These are phyloP conservation scores for Nicotiana attenuata DNA, from an alignment of 257 asterid species.

Conservation along the genomic window DNA sequence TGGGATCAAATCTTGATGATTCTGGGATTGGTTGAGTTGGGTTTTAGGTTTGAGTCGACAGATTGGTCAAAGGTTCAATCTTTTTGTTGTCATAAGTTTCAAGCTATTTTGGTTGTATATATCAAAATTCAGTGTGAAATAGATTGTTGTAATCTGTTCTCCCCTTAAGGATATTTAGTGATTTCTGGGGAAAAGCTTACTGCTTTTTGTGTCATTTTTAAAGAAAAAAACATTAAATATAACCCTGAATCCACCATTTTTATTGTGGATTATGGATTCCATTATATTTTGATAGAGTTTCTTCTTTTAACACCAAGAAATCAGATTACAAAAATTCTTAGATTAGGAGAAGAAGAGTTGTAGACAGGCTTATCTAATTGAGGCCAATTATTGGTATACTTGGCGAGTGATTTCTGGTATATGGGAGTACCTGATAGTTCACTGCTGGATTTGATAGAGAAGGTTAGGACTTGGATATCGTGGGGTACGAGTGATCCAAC, in stretches of 20 bases:
- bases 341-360: constrained; percentile 16
- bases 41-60: constrained; percentile 17
- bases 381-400: constrained; percentile 24
- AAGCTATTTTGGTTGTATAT: constrained; percentile 29
- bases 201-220: constrained; percentile 21
- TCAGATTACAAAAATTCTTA: constrained; percentile 2
- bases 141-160: constrained; percentile 23
- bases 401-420: constrained; percentile 39
- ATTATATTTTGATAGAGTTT: constrained; percentile 28
- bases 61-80: constrained; percentile 9
- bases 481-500: constrained; percentile 36
- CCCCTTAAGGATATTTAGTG: constrained; percentile 34
- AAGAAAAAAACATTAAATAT: constrained; percentile 17
- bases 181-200: constrained; percentile 24
- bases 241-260: constrained; percentile 49
- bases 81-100: constrained; percentile 9
- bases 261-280: constrained; percentile 56
- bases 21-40: constrained; percentile 65
- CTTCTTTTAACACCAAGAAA: constrained; percentile 16
- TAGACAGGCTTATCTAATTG: neutral
- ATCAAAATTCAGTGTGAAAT: constrained; percentile 30
- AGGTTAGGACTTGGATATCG: constrained; percentile 58
- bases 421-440: constrained; percentile 66
- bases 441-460: constrained; percentile 51
- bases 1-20: constrained; percentile 49